Percentiles rank a stretch among this genome's conserved stretches.
phyloP scores from a whole-genome alignment of 345 rosid species.

The Gossypium mustelinum region DNA sequence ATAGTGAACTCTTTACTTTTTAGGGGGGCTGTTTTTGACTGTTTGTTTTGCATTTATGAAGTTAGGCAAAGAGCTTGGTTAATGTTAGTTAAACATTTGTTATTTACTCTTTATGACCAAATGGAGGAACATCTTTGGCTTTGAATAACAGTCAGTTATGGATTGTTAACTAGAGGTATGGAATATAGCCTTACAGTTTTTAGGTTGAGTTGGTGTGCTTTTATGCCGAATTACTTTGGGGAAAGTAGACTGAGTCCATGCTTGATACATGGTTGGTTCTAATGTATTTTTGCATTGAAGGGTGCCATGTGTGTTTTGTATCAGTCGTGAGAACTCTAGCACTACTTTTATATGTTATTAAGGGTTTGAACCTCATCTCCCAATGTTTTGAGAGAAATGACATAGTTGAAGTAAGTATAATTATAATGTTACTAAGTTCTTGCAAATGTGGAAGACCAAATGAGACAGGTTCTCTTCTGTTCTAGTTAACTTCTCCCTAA shows the following conservation, averaged over 20 bases:
- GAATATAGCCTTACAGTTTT: background rate
- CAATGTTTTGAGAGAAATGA: background rate
- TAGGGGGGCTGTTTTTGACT: background rate
- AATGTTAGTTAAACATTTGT: background rate
- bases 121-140: background rate
- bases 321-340: background rate
- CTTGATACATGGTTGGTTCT: background rate
- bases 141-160: background rate
- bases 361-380: background rate
- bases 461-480: background rate
- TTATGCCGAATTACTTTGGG: background rate
- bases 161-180: background rate
- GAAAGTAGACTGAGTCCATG: background rate
- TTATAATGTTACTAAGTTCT: background rate
- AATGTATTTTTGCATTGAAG: background rate
- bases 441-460: background rate
- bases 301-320: background rate
- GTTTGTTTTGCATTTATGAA: slow-evolving; percentile 2
- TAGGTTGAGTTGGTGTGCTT: background rate
- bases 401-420: background rate
- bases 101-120: background rate
- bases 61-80: slow-evolving; percentile 7
- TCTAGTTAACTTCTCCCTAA: background rate
- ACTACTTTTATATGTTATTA: background rate
- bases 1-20: background rate